phyloP scores from a whole-genome alignment of 1,139 yeast species.

The Yamadazyma oceani region DNA sequence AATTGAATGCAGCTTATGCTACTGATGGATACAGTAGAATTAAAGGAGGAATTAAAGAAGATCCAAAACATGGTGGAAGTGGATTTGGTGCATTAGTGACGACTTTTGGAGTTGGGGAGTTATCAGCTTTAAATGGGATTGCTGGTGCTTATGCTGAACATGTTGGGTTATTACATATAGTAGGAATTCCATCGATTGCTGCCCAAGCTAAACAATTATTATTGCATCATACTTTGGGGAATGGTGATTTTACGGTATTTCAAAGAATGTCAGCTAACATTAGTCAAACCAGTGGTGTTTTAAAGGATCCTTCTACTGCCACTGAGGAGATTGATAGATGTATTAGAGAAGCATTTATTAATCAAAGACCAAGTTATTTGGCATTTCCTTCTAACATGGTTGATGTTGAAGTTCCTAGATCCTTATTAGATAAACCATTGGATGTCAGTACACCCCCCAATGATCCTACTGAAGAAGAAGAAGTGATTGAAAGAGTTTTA shows the following conservation, averaged over 20 bases:
- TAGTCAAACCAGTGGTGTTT: conserved; percentile 31
- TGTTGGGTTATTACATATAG: conserved; percentile 40
- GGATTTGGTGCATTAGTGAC: conserved; percentile 60
- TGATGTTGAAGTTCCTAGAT: conserved; percentile 32
- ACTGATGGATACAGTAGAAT: conserved; percentile 73
- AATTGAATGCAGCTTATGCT: conserved; percentile 69
- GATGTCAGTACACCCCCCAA: conserved; percentile 30
- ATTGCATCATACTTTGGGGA: conserved; percentile 70
- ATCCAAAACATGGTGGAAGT: conserved; percentile 11
- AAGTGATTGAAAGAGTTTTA: conserved; percentile 30
- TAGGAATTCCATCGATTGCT: conserved; percentile 49
- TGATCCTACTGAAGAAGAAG: conserved; percentile 30
- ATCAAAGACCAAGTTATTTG: conserved; percentile 40
- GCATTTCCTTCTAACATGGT: conserved; percentile 42
- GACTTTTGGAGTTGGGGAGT: conserved; percentile 68
- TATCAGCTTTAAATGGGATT: conserved; percentile 39
- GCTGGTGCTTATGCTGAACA: conserved; percentile 46
- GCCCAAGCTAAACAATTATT: conserved; percentile 61
- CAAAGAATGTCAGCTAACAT: conserved; percentile 54
- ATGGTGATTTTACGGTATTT: conserved; percentile 82
- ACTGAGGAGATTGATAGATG: conserved; percentile 36
- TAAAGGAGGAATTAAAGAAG: conserved; percentile 29
- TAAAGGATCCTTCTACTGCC: conserved; percentile 30
- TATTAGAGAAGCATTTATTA: conserved; percentile 35
- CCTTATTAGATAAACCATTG: conserved; percentile 30